These are phyloP conservation scores for Xanthoconium separans DNA, from an alignment of 1,284 basidiomycete genomes.

Conservation along the genomic window DNA sequence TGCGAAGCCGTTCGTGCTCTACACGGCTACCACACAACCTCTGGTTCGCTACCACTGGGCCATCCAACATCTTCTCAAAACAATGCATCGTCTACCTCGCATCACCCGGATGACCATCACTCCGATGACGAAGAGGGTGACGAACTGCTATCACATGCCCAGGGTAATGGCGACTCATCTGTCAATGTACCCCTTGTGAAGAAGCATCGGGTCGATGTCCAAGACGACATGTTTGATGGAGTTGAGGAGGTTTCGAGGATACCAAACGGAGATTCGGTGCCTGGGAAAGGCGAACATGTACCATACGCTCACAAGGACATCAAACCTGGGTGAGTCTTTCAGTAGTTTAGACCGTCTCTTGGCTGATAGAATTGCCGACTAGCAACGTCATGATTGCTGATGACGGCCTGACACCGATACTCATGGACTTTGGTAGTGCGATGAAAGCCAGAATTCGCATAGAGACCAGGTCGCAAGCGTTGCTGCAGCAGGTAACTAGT, in stretches of 20 bases:
- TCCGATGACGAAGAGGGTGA: slow-evolving; percentile 47
- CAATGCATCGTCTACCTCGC: slow-evolving; percentile 26
- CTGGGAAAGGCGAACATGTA: slow-evolving; percentile 55
- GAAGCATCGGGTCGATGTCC: slow-evolving; percentile 48
- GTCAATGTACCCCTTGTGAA: slow-evolving; percentile 50
- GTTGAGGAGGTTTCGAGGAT: slow-evolving; percentile 61
- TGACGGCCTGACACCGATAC: slow-evolving; percentile 80
- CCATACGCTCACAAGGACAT: slow-evolving; percentile 97
- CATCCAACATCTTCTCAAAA: slow-evolving; percentile 22
- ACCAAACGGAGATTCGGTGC: slow-evolving; percentile 33
- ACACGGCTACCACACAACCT: slow-evolving; percentile 75
- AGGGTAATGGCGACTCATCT: slow-evolving; percentile 55
- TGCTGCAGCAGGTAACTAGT: slow-evolving; percentile 70
- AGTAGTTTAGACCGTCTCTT: neutral
- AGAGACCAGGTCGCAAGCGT: slow-evolving; percentile 80
- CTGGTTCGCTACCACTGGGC: slow-evolving; percentile 35
- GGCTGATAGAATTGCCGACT: slow-evolving; percentile 5
- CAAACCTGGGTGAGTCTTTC: slow-evolving; percentile 82
- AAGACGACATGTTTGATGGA: slow-evolving; percentile 70
- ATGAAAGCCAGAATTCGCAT: slow-evolving; percentile 78
- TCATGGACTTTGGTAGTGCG: slow-evolving; percentile 98
- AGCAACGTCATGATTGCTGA: slow-evolving; percentile 97
- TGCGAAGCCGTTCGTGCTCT: slow-evolving; percentile 92
- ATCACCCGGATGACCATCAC: slow-evolving; percentile 24
- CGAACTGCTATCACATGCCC: slow-evolving; percentile 67